These are phyloP conservation scores for Neurospora africana DNA, from an alignment of 495 filamentous ascomycete genomes.

Conservation along the genomic window DNA sequence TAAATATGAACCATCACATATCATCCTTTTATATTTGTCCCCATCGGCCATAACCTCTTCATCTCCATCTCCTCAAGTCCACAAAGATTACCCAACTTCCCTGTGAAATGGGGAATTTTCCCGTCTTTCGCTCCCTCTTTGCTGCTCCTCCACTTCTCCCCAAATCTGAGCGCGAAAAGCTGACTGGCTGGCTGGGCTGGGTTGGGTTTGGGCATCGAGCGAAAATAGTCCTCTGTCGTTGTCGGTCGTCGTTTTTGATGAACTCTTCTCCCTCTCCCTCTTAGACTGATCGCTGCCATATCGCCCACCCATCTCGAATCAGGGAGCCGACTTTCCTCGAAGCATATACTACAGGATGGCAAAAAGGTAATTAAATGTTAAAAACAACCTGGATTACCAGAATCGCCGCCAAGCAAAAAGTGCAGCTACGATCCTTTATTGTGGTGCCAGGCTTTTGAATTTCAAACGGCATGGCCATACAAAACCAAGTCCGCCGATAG, in stretches of 20 bases:
- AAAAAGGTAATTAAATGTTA: slow-evolving; percentile 31
- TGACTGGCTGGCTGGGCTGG: not conserved
- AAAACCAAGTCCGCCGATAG: slow-evolving; percentile 13
- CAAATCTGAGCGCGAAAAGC: not conserved
- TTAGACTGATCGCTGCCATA: slow-evolving; percentile 4
- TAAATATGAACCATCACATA: not conserved
- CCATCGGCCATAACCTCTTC: not conserved
- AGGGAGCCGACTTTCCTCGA: not conserved
- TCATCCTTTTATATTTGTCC: not conserved
- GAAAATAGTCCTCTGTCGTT: not conserved
- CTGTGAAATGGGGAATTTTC: not conserved
- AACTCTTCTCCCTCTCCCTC: not conserved
- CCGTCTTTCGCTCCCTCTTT: not conserved
- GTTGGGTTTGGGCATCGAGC: not conserved
- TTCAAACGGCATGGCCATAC: slow-evolving; percentile 14
- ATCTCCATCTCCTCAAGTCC: not conserved
- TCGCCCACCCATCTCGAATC: slow-evolving; percentile 15
- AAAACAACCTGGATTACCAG: slow-evolving; percentile 27
- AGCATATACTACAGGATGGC: slow-evolving; percentile 5
- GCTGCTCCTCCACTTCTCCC: not conserved
- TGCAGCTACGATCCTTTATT: slow-evolving; percentile 19
- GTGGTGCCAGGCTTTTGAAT: slow-evolving; percentile 20
- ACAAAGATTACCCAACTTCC: not conserved
- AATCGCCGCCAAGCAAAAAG: slow-evolving; percentile 28
- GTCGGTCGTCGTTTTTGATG: not conserved